Evolutionary conservation across 768 basidiomycete species (phyloP).

Genomic region (Scleroderma bovista): DNA sequence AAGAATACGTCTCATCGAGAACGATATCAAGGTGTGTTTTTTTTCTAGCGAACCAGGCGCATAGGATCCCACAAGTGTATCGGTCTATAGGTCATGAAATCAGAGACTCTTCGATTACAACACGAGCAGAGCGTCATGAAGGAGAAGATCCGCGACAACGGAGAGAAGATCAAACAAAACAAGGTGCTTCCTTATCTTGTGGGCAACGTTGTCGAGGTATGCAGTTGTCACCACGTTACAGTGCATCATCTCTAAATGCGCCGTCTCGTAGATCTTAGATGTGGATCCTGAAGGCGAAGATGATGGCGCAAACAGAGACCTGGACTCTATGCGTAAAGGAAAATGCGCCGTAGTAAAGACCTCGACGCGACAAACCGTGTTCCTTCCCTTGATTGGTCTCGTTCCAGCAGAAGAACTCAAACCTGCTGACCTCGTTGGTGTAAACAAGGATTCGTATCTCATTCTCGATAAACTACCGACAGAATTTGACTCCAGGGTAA

Average conservation of each 20-base stretch:
- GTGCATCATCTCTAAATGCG: background rate
- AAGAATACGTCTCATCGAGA: conserved; percentile 89
- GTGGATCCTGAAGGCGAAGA: conserved; percentile 92
- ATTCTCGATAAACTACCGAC: conserved; percentile 92
- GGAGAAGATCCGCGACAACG: conserved; percentile 97
- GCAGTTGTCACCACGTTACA: conserved; percentile 14
- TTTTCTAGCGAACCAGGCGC: background rate
- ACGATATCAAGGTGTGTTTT: conserved; percentile 78
- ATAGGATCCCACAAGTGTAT: background rate
- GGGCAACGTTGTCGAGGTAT: conserved; percentile 93
- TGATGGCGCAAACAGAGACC: conserved; percentile 92
- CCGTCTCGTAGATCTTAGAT: conserved; percentile 70
- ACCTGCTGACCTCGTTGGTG: conserved; percentile 93
- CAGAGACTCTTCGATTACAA: conserved; percentile 84
- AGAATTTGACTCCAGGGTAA: conserved; percentile 97
- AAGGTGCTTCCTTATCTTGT: conserved; percentile 98
- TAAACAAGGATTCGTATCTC: conserved; percentile 99
- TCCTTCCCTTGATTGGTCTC: conserved; percentile 95
- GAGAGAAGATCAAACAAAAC: conserved; percentile 99
- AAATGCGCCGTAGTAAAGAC: conserved; percentile 99
- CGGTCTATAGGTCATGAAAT: conserved; percentile 82
- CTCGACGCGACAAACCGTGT: conserved; percentile 96
- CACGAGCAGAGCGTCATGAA: conserved; percentile 97
- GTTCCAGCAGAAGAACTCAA: conserved; percentile 88
- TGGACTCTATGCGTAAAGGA: conserved; percentile 93